Evolutionary conservation across 352 stramenopile species (phyloP).

Genomic region (Phytophthora agathidicida): DNA sequence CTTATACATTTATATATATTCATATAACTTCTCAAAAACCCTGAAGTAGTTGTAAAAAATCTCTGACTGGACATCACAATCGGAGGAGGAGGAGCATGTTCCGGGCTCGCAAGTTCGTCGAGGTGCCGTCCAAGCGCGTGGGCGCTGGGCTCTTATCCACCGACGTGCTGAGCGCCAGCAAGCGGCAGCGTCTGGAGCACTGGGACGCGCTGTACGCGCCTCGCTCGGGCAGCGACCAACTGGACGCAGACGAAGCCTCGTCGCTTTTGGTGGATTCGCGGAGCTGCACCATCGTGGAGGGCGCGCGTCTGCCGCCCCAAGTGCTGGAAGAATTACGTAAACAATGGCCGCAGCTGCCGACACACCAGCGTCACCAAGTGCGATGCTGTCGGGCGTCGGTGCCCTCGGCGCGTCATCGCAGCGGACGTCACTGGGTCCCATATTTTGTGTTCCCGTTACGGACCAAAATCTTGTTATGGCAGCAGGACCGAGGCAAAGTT

Average conservation of each 20-base stretch:
- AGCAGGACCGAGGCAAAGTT: conserved; percentile 52
- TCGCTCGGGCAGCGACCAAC: conserved; percentile 9
- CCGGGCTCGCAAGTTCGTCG: conserved; percentile 68
- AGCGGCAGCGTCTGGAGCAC: conserved; percentile 70
- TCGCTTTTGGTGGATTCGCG: conserved; percentile 60
- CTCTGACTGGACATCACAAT: conserved; percentile 17
- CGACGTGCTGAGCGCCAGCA: conserved; percentile 46
- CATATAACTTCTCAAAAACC: conserved; percentile 1
- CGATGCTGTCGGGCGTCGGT: conserved; percentile 46
- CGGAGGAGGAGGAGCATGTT: conserved; percentile 59
- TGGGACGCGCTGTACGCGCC: conserved; percentile 29
- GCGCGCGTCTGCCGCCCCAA: conserved; percentile 41
- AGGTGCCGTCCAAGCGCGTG: conserved; percentile 66
- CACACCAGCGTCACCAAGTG: conserved; percentile 22
- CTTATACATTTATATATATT: conserved; percentile 4
- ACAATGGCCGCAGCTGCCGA: conserved; percentile 34
- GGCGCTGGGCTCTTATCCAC: conserved; percentile 44
- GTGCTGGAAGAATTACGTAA: conserved; percentile 58
- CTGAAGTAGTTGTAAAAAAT: neutral
- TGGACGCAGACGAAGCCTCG: conserved; percentile 16
- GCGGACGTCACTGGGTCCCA: conserved; percentile 54
- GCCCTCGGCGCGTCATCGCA: conserved; percentile 51
- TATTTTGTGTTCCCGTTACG: conserved; percentile 67
- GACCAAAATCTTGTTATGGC: conserved; percentile 72
- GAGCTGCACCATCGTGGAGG: conserved; percentile 57